Evolutionary conservation across 768 basidiomycete genomes (phyloP), one percentile per base, ranked within the genome.

Genomic region (Tricholoma bakamatsutake): DNA sequence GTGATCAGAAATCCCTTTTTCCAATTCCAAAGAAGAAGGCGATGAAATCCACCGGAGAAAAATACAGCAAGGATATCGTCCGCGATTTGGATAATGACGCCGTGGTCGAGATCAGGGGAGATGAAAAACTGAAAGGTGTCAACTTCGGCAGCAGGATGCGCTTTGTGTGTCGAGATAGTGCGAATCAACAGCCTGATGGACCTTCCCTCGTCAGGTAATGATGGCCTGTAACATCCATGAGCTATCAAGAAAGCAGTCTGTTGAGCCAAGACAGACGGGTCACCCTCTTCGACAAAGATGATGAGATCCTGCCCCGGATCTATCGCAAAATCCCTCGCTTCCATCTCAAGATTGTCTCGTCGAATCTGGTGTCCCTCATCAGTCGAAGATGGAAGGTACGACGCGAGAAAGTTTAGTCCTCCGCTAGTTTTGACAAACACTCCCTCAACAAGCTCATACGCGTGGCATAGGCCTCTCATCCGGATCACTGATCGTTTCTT

Each of bases 231-330:
- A 35, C 34, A 56, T 24, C 31, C 46, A 48, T 48, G 28, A 48
- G 46, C 28, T 6, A 48, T 31, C 28, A 31, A 48, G 46, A 48
- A 48, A n/a, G 15, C 30, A 31, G n/a, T 31, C 7, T 10, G 28
- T 48, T 10, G n/a, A 48, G 15, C 28, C 46, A 13, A 47, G 34
- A 59, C 63, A 12, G 50, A 65, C 62, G 52, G 43, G 3, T 57
- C 63, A 28, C 64, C 64, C 24, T 63, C 62, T 52, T 66, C 61
- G 13, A 63, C 35, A 27, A 59, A 63, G 7, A 78, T 73, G 35
- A 85, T 69, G 46, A 86, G 61, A 59, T 86, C 82, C 64, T 86
- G 85, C 4, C 80, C 76, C 0, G 85, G 83, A 60, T 86, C 84
- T n/a, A 85, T 78, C 0, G 81, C 82, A 57, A 85, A 83, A 61